Evolutionary conservation across 352 stramenopile species (phyloP), one percentile per base, ranked within the genome.

Genomic region (Phytophthora citricola): DNA sequence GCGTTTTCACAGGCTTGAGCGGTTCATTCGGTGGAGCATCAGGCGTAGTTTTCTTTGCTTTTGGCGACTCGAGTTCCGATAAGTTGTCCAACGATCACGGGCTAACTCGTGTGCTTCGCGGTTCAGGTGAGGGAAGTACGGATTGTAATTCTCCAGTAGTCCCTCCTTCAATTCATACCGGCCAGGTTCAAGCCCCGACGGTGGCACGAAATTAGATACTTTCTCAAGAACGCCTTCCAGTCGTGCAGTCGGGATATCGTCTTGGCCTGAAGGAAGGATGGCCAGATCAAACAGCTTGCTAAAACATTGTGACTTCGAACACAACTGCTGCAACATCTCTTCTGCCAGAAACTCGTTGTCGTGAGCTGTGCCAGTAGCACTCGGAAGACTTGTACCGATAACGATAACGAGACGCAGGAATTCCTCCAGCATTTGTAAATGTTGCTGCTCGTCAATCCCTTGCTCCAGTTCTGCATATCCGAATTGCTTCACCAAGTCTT

Each of bases 281-380:
- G 87, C 85, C 9, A 93, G 72, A 27, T 96, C 89, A 49, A 91
- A 86, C 5, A 96, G 56, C 41, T 90, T 90, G 70, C 87, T 95
- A 74, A 95, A 96, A 77, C 22, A 56, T 17, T 63, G 83, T 5
- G 87, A 79, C 63, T 94, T 94, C 1, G 87, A 76, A 38, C 87
- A 92, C 45, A 96, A 58, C 22, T 96, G 89, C 63, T 96, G 89
- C 34, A 93, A 32, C 85, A 96, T 92, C 62, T 95, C 89, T 79
- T 95, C 84, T 12, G 75, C 51, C 41, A 96, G 59, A 46, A 95
- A 96, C 12, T 81, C 73, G 27, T 92, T 75, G 55, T 96, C 87
- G 55, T 91, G 90, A 3, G 57, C 56, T 34, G 69, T 57, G 8
- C 89, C 89, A 31, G 74, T 83, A 5, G 80, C 56, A 43, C 72